These are phyloP conservation scores for Candida smagusa DNA, from an alignment of 1,139 yeast genomes.

Conservation along the genomic window DNA sequence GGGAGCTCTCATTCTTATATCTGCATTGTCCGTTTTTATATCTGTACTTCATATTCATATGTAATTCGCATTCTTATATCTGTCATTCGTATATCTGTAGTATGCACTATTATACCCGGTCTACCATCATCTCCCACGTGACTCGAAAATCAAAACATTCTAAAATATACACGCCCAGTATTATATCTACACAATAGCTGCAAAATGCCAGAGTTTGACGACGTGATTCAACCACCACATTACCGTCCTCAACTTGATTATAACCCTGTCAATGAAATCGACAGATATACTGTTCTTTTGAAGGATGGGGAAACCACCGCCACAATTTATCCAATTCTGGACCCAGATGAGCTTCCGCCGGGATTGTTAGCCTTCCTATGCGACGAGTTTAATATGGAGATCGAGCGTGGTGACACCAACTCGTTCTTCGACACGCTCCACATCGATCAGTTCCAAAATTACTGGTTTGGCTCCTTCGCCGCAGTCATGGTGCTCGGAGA, in stretches of 20 bases:
- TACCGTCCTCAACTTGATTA: slow-evolving; percentile 35
- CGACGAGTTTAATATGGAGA: slow-evolving; percentile 92
- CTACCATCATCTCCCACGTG: too few relatives aligned
- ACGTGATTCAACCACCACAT: slow-evolving; percentile 33
- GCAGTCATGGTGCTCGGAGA: slow-evolving; percentile 87
- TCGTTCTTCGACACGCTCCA: slow-evolving; percentile 79
- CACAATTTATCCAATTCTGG: slow-evolving; percentile 81
- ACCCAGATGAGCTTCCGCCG: slow-evolving; percentile 63
- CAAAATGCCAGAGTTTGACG: slow-evolving; percentile 38
- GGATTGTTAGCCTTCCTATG: slow-evolving; percentile 77
- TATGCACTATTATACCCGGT: too few relatives aligned
- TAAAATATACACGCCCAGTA: slow-evolving; percentile 12
- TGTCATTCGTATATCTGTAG: too few relatives aligned
- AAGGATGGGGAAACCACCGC: slow-evolving; percentile 92
- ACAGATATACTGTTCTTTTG: slow-evolving; percentile 61
- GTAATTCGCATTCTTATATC: too few relatives aligned
- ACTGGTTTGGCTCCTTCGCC: slow-evolving; percentile 86
- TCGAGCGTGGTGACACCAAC: slow-evolving; percentile 82
- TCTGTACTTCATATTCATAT: too few relatives aligned
- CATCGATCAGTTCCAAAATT: slow-evolving; percentile 67
- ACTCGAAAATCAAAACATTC: slow-evolving; percentile 5
- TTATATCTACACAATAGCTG: slow-evolving; percentile 10
- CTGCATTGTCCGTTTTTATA: too few relatives aligned
- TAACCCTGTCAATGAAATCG: slow-evolving; percentile 30
- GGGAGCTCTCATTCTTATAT: too few relatives aligned